phyloP scores from a whole-genome alignment of 192 early-diverging fungal species.

The Borealophlyctis nickersoniae region DNA sequence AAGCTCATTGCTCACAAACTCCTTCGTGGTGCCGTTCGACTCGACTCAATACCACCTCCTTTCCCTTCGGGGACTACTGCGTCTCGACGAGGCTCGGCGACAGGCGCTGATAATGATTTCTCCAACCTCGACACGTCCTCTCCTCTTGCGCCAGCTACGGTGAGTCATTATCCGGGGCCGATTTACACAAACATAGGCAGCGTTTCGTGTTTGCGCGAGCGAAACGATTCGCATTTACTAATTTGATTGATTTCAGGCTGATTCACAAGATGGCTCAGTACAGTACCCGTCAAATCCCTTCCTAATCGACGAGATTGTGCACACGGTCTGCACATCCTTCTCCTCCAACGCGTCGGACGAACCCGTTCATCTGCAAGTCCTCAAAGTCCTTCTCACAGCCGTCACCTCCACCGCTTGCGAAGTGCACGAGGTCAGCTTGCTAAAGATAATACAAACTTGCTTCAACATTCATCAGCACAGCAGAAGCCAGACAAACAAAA shows the following conservation, averaged over 20 bases:
- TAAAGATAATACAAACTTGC: constrained; percentile 49
- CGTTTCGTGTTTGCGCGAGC: too few relatives aligned
- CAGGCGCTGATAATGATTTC: constrained; percentile 25
- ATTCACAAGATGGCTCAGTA: too few relatives aligned
- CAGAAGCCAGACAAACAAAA: constrained; percentile 33
- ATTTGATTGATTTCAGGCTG: too few relatives aligned
- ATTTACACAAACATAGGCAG: too few relatives aligned
- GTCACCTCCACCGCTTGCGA: constrained; percentile 49
- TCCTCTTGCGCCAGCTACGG: too few relatives aligned
- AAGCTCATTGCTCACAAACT: constrained; percentile 54
- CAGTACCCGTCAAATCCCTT: constrained; percentile 27
- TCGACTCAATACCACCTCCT: not conserved
- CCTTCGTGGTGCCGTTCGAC: constrained; percentile 33
- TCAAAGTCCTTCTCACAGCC: constrained; percentile 54
- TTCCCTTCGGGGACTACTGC: constrained; percentile 17
- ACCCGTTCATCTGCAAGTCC: constrained; percentile 52
- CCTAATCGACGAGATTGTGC: constrained; percentile 62
- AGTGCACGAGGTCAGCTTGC: constrained; percentile 48
- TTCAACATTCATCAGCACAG: constrained; percentile 51
- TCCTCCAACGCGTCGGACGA: constrained; percentile 38
- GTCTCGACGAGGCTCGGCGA: constrained; percentile 6
- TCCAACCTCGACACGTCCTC: constrained; percentile 23
- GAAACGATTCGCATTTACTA: too few relatives aligned
- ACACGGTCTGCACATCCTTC: constrained; percentile 45
- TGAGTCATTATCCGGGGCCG: too few relatives aligned